A percentile compares a stretch with the other conserved stretches of the same genome.
phyloP scores from a whole-genome alignment of 805 yeast genomes.

The Saturnispora saitoi region DNA sequence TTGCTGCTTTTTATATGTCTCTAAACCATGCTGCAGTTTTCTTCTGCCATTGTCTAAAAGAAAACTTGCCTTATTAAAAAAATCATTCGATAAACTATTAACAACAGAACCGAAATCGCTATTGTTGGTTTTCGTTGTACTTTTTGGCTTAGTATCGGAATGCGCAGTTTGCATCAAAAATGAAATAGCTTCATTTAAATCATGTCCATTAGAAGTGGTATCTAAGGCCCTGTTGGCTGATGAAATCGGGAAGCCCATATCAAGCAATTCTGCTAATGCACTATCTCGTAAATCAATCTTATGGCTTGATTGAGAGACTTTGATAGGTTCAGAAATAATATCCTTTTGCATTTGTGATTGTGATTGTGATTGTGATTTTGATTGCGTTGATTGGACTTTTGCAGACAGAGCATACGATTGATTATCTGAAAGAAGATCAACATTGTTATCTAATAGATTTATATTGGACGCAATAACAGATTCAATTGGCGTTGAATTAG shows the following conservation, averaged over 20 bases:
- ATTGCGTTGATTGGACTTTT: background rate
- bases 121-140: background rate
- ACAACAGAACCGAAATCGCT: constrained; percentile 35
- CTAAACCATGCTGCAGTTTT: constrained; percentile 54
- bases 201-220: constrained; percentile 41
- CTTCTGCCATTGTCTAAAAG: constrained; percentile 51
- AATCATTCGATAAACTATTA: constrained; percentile 45
- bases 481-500: background rate
- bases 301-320: background rate
- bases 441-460: background rate
- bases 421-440: background rate
- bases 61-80: constrained; percentile 52
- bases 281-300: constrained; percentile 30
- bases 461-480: background rate
- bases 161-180: constrained; percentile 56
- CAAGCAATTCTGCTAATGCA: constrained; percentile 59
- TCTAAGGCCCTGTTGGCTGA: constrained; percentile 53
- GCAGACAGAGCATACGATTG: background rate
- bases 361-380: background rate
- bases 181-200: constrained; percentile 59
- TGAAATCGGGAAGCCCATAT: constrained; percentile 68
- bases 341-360: too few relatives aligned
- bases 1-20: constrained; percentile 39
- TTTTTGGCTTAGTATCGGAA: background rate
- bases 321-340: background rate